Base-by-base conservation (phyloP, 352 stramenopile species). In the Pythium diclinum region DNA sequence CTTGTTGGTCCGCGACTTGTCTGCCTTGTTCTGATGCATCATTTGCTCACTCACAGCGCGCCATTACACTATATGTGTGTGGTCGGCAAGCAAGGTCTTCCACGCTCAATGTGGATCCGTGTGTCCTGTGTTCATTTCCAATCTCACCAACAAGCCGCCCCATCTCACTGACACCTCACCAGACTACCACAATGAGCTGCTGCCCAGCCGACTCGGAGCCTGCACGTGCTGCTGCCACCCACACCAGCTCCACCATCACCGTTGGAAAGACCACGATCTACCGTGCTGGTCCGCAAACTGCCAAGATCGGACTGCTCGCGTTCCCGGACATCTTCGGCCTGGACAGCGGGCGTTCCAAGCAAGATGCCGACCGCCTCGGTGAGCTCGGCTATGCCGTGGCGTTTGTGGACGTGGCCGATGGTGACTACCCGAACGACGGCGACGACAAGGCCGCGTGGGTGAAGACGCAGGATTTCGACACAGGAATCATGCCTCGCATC, bases 301-400 rank as follows among this genome's bases (percentile, higher is more conserved):
- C 68, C 56, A 80, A 65, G 46, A 62, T 67, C 44, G 74, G 74
- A 16, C 8, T 87, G 19, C 40, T 87, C 7, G 51, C 71, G 17
- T 57, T 84, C 36, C 76, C 72, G 0, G 74, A 85, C 48, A 74
- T 83, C 44, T 81, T 72, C 38, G 72, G 78, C 38, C 38, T 66
- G 11, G 69, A 80, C 51, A 86, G 78, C 44, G 75, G 78, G 17
- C 72, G 74, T 52, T 74, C 66, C 61, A 76, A 84, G 59, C 52
- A 66, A 16, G 75, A 83, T 58, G 71, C 69, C n/a, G 74, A 81
- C 44, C 44, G 38, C 1, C 62, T 87, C 30, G 77, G 66, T 32
- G 63, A 76, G 47, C 23, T 78, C 19, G 73, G 73, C 4, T 87
- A 82, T 53, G 65, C 59, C 14, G 76, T 83, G 11, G 78, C 68